These are phyloP conservation scores for Lactarius hatsudake DNA, from an alignment of 768 basidiomycete genomes.

Conservation along the genomic window DNA sequence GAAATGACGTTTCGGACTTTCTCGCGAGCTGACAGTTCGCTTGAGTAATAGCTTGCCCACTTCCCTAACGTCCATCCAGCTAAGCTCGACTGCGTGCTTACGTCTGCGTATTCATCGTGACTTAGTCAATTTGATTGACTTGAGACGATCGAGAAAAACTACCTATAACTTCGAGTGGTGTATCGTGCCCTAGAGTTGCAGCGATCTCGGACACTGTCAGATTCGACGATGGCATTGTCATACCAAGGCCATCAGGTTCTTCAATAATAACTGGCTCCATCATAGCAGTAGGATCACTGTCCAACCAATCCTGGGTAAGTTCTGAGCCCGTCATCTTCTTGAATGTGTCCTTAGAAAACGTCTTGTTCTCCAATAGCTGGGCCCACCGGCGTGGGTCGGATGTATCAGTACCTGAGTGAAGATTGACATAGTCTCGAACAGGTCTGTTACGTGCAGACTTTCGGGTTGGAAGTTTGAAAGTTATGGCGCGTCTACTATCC, in stretches of 20 bases:
- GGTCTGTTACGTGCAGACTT: slow-evolving; percentile 77
- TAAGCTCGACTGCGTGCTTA: slow-evolving; percentile 80
- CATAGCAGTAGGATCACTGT: slow-evolving; percentile 68
- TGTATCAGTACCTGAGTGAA: slow-evolving; percentile 61
- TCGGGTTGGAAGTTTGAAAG: slow-evolving; percentile 72
- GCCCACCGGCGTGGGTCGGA: slow-evolving; percentile 63
- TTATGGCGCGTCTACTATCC: slow-evolving; percentile 62
- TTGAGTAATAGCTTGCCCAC: slow-evolving; percentile 87
- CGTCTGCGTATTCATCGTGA: slow-evolving; percentile 49
- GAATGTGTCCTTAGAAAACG: slow-evolving; percentile 61
- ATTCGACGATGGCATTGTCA: slow-evolving; percentile 76
- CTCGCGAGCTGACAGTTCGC: slow-evolving; percentile 65
- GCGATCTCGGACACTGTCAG: slow-evolving; percentile 83
- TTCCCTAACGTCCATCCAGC: slow-evolving; percentile 87
- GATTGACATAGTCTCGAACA: slow-evolving; percentile 74
- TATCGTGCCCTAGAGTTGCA: slow-evolving; percentile 70
- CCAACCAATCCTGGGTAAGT: slow-evolving; percentile 72
- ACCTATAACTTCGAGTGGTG: slow-evolving; percentile 92
- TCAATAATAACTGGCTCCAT: slow-evolving; percentile 81
- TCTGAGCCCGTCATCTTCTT: slow-evolving; percentile 63
- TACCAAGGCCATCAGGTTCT: slow-evolving; percentile 76
- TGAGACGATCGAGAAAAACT: slow-evolving; percentile 28
- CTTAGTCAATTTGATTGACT: not conserved
- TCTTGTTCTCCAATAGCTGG: slow-evolving; percentile 64
- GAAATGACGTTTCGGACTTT: slow-evolving; percentile 96